Conservation (phyloP, 225 moss, liverwort and hornwort species). For the Pseudoscleropodium purum region DNA sequence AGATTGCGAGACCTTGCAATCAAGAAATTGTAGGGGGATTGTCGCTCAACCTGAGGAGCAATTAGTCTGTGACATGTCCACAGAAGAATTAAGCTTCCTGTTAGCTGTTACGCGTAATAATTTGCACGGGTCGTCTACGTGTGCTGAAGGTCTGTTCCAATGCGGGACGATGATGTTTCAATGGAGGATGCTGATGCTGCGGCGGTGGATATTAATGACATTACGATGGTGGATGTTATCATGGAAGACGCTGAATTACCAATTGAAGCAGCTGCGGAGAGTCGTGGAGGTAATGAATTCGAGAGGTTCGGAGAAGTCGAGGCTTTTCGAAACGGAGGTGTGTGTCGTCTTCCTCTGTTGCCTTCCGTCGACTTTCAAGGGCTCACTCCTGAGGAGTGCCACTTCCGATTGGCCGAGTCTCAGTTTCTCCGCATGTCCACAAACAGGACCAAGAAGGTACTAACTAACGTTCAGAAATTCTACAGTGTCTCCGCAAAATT, state of each 20-base stretch:
- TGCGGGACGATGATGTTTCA: background rate
- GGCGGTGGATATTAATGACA: background rate
- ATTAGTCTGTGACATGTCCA: background rate
- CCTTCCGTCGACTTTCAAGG: conserved; percentile 14
- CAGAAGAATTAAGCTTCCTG: background rate
- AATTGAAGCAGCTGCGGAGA: background rate
- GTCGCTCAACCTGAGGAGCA: background rate
- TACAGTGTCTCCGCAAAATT: background rate
- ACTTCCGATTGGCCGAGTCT: conserved; percentile 28
- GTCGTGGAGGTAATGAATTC: background rate
- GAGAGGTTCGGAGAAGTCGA: conserved; percentile 14
- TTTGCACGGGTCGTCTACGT: background rate
- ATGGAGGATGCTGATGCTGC: background rate
- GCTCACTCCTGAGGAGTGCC: conserved; percentile 3
- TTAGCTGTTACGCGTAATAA: background rate
- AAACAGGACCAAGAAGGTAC: conserved; percentile 1
- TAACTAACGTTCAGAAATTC: background rate
- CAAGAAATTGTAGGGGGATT: background rate
- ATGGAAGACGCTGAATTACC: background rate
- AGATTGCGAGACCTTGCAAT: background rate
- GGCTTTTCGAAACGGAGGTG: background rate
- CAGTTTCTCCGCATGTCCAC: conserved; percentile 31
- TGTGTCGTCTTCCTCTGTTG: background rate
- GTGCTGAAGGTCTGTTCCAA: background rate
- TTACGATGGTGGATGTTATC: background rate